Evolutionary conservation across 305 asterid genomes (phyloP).

Genomic region (Euphrasia arctica): DNA sequence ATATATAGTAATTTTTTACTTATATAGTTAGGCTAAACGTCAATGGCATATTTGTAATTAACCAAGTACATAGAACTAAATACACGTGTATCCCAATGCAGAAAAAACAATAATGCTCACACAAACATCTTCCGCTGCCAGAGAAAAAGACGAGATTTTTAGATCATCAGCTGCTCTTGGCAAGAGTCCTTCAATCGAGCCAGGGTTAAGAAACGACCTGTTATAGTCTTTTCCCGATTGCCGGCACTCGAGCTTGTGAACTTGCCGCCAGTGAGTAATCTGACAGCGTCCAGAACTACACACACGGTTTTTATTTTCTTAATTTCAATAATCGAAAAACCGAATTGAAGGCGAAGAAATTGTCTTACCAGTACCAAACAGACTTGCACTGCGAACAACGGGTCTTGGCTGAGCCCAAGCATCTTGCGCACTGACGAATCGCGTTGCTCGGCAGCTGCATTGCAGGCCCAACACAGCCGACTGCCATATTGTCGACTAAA

Average conservation of each 20-base stretch:
- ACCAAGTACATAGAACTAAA: too few species aligned
- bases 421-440: slow-evolving; percentile 61
- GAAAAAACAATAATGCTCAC: slow-evolving; percentile 27
- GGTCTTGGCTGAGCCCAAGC: slow-evolving; percentile 62
- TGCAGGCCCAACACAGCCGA: slow-evolving; percentile 40
- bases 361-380: slow-evolving; percentile 76
- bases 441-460: slow-evolving; percentile 45
- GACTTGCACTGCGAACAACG: slow-evolving; percentile 86
- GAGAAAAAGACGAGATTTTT: slow-evolving; percentile 13
- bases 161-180: slow-evolving; percentile 18
- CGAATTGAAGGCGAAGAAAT: slow-evolving; percentile 2
- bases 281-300: slow-evolving; percentile 91
- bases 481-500: slow-evolving; percentile 49
- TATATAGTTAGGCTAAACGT: too few species aligned
- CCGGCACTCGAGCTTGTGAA: slow-evolving; percentile 85
- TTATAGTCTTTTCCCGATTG: slow-evolving; percentile 44
- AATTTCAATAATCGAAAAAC: neutral
- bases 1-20: too few species aligned
- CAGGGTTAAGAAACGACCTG: slow-evolving; percentile 34
- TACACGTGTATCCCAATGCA: neutral
- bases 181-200: slow-evolving; percentile 31
- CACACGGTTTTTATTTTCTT: slow-evolving; percentile 4
- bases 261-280: slow-evolving; percentile 84
- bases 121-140: slow-evolving; percentile 22
- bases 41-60: too few species aligned